These are phyloP conservation scores for Penicillium sp. DNA, from an alignment of 2,329 filamentous ascomycete species.

Conservation along the genomic window DNA sequence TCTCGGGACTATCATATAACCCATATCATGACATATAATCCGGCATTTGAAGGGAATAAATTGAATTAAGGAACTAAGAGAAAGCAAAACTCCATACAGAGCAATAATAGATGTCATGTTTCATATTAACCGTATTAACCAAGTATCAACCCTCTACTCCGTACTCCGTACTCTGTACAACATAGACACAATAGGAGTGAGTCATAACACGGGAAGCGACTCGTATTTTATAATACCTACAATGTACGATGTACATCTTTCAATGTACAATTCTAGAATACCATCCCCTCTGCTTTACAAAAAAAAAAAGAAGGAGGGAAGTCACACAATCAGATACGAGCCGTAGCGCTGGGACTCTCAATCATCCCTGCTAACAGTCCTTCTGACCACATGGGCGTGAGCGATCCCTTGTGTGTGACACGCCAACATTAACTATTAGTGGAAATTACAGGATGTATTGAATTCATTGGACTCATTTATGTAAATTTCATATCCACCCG, in stretches of 20 bases:
- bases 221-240: no score
- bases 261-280: neutral
- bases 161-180: no score
- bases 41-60: neutral
- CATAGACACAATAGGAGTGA: neutral
- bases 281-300: neutral
- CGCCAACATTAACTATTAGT: neutral
- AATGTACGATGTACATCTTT: neutral
- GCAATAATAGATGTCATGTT: neutral
- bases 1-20: neutral
- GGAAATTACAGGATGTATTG: neutral
- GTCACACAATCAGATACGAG: conserved; percentile 5
- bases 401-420: neutral
- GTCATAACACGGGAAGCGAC: neutral
- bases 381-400: conserved; percentile 16
- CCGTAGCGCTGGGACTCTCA: neutral
- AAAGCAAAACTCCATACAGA: neutral
- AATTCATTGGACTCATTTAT: neutral
- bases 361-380: conserved; percentile 2
- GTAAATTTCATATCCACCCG: neutral
- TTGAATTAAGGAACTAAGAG: neutral
- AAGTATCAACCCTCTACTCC: neutral
- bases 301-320: neutral
- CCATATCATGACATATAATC: neutral
- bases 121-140: neutral